Evolutionary conservation across 2,329 filamentous ascomycete genomes (phyloP), one percentile per base, ranked within the genome.

Genomic region (Drechslera avenae): DNA sequence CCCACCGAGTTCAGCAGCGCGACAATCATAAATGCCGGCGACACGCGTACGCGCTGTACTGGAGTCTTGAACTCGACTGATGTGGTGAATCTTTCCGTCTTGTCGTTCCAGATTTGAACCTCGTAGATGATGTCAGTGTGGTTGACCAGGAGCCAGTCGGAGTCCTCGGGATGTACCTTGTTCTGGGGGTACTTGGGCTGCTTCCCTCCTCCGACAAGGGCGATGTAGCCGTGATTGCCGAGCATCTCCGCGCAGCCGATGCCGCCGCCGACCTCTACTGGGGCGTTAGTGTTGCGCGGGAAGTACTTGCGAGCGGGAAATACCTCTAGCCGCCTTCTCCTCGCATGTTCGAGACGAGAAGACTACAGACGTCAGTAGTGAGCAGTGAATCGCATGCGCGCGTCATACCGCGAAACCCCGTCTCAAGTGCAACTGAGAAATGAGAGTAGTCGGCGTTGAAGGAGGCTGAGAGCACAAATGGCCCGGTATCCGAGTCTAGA

Each of bases 81-180:
- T 56, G 92, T 88, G 12, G 90, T 81, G 6, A 87, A 85, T 59
- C 87, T 88, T 55, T 88, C 85, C 60, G 89, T 89, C 54, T 85
- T 81, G 65, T 96, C 91, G 72, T 99, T 92, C 92, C 92, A 97
- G 63, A 97, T 89, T 59, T 95, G 86, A 40, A 92, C 82, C 84
- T 87, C 50, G 18, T 60, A 49, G 63, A 45, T 49, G 36, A 56
- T 61, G 64, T 71, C 66, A 70, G 55, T 64, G 32, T 56, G 35
- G 56, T 48, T 46, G 56, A 69, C 41, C 9, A 64, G 42, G 7
- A 62, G 53, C 67, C 65, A 71, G 60, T 56, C 60, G 36, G 52
- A 43, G 49, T 64, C 60, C 43, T 64, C 43, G 54, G 60, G 56
- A 60, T 55, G 56, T 52, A 86, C 90, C 80, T 95, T 96, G 75